These are phyloP conservation scores for Ceratopteris richardii DNA, from an alignment of 75 land plant species.

Conservation along the genomic window DNA sequence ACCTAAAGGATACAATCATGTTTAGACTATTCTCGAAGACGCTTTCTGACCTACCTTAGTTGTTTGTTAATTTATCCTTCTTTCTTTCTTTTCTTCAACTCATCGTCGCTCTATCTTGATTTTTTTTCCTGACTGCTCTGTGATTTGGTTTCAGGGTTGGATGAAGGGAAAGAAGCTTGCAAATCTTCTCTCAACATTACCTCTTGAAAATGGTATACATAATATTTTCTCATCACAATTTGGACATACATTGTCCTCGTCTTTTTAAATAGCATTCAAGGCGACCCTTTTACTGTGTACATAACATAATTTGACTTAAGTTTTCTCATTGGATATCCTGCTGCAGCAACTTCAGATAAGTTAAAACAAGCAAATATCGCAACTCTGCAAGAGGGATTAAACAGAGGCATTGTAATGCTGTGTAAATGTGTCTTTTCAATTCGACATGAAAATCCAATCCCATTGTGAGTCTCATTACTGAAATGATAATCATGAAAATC, in stretches of 20 bases:
- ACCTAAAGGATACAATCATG: no score
- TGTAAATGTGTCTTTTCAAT: slow-evolving; percentile 58
- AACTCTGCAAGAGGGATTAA: slow-evolving; percentile 56
- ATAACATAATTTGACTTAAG: not conserved
- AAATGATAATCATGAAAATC: no score
- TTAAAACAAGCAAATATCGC: slow-evolving; percentile 37
- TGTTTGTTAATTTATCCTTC: no score
- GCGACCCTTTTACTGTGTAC: slow-evolving; percentile 1
- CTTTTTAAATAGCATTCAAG: not conserved
- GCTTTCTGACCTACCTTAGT: no score
- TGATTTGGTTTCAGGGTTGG: no score
- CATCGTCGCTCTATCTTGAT: no score
- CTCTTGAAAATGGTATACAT: slow-evolving; percentile 17
- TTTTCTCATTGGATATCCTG: no score
- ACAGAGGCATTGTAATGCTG: slow-evolving; percentile 51
- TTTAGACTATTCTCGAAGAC: no score
- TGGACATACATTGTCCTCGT: no score
- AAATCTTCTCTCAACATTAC: slow-evolving; percentile 34
- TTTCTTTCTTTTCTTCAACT: no score
- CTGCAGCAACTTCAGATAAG: slow-evolving; percentile 34
- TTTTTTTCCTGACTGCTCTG: no score
- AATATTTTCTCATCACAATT: no score
- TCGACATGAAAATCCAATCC: slow-evolving; percentile 60
- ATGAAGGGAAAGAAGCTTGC: slow-evolving; percentile 44
- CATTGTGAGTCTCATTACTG: slow-evolving; percentile 48